phyloP scores from a whole-genome alignment of 1,139 yeast genomes.

The Pneumocystis carinii region DNA sequence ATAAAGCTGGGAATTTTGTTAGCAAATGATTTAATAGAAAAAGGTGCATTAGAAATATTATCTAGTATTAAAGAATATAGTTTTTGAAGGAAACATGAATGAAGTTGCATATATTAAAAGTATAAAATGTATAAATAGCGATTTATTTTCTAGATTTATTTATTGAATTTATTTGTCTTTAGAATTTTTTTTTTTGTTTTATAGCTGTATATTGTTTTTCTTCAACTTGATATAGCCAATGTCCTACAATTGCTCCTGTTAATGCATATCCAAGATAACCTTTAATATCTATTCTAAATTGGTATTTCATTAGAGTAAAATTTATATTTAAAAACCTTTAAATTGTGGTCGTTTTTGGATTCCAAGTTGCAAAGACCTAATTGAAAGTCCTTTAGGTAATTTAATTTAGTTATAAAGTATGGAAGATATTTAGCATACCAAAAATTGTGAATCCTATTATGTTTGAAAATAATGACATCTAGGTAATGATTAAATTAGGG shows the following conservation, averaged over 20 bases:
- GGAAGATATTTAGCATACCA: not conserved
- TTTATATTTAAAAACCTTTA: not conserved
- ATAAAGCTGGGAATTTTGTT: constrained; percentile 52
- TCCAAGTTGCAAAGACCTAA: not conserved
- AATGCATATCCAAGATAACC: not conserved
- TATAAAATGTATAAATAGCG: not conserved
- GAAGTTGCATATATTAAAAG: not conserved
- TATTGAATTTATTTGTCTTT: not conserved
- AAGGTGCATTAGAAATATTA: constrained; percentile 73
- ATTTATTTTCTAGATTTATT: not conserved
- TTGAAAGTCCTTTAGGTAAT: not conserved
- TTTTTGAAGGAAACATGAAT: not conserved
- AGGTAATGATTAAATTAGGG: not conserved
- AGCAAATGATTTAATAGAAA: constrained; percentile 50
- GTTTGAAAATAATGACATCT: not conserved
- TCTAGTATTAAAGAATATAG: constrained; percentile 45
- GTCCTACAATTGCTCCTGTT: not conserved
- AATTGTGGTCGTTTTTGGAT: not conserved
- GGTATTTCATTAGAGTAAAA: not conserved
- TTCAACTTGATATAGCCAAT: not conserved
- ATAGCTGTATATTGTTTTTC: not conserved
- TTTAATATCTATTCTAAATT: not conserved
- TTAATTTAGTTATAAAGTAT: not conserved
- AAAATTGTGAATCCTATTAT: not conserved
- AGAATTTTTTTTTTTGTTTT: not conserved